Base-by-base conservation (phyloP, 2,329 filamentous ascomycete genomes). In the Clathrospora elynae region DNA sequence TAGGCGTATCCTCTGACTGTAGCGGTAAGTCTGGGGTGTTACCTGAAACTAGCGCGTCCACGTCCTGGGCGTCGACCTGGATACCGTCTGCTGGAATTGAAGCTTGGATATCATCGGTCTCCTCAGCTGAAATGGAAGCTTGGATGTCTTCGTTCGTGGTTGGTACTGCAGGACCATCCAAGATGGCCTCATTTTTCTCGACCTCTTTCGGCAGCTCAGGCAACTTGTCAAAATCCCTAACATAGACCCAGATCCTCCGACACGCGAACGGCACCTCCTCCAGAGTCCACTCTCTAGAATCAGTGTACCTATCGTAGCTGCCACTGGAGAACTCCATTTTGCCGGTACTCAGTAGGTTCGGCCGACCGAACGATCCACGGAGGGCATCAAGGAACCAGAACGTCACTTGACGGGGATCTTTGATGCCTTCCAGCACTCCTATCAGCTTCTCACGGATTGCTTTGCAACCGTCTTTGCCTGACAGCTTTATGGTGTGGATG, bases 321-420 rank as follows among this genome's bases (percentile, higher is more conserved):
- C 62, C 64, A 32, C 63, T 61, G 4, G 62, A 67, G 26, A 55
- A 68, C 26, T 67, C 62, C 9, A 68, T 60, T 28, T 62, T 61
- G 3, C 64, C 64, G 10, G 65, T 65, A 14, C 59, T 51, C 5
- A 62, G 47, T 20, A 71, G 43, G 16, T 57, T 53, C 6, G 68
- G 68, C 10, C 65, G 56, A 9, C 50, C 55, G 2, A 53, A 52
- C 2, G 61, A 61, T 14, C 68, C 68, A 31, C 57, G 44, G 13
- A 53, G 42, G 4, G 66, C 46, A 30, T 70, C 63, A 16, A 73
- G 14, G 31, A 71, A 66, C 71, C 71, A 73, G 28, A 73, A 70
- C 25, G 67, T 70, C 36, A 71, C 55, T 38, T 73, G 71, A 17
- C 69, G 63, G 12, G 61, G 56, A 34, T 72, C 69, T 49, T 68